phyloP scores from a whole-genome alignment of 179 eudicot genomes.

The Drosera spatulata region DNA sequence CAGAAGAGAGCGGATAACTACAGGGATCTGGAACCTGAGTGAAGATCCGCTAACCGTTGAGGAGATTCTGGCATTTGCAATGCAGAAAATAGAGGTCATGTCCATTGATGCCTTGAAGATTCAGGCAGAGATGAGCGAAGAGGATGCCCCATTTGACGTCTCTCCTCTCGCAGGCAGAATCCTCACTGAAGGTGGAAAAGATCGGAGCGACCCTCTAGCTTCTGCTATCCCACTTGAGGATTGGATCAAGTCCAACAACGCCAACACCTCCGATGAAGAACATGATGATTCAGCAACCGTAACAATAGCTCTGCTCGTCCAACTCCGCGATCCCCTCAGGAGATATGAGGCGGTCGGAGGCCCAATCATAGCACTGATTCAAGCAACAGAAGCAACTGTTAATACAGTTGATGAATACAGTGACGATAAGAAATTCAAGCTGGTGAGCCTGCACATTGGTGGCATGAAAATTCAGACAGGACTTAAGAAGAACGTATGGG shows the following conservation, averaged over 20 bases:
- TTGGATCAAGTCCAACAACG: slow-evolving; percentile 34
- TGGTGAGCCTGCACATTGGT: slow-evolving; percentile 61
- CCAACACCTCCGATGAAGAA: neutral
- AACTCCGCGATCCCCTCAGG: slow-evolving; percentile 76
- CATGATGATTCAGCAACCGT: slow-evolving; percentile 15
- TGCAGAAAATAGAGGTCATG: slow-evolving; percentile 88
- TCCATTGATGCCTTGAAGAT: slow-evolving; percentile 72
- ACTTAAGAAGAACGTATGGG: slow-evolving; percentile 59
- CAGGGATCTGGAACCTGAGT: slow-evolving; percentile 78
- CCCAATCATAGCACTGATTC: slow-evolving; percentile 54
- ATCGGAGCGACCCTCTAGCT: slow-evolving; percentile 27
- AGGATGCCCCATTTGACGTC: slow-evolving; percentile 81
- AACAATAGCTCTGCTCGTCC: slow-evolving; percentile 35
- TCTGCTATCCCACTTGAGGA: slow-evolving; percentile 68
- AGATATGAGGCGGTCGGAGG: slow-evolving; percentile 88
- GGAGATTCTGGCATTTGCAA: slow-evolving; percentile 56
- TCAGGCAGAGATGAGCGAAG: slow-evolving; percentile 73
- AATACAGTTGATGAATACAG: slow-evolving; percentile 12
- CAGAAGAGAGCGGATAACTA: slow-evolving; percentile 66
- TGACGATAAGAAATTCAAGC: slow-evolving; percentile 40
- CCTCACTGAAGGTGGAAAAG: slow-evolving; percentile 4
- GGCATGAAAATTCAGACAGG: slow-evolving; percentile 54
- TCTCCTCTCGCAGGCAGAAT: slow-evolving; percentile 42
- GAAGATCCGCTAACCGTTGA: slow-evolving; percentile 59
- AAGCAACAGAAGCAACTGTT: slow-evolving; percentile 25